A percentile compares a stretch with the other conserved stretches of the same genome.
Evolutionary conservation across 1,284 basidiomycete species (phyloP).

Genomic region (Leccinum subrobustum): DNA sequence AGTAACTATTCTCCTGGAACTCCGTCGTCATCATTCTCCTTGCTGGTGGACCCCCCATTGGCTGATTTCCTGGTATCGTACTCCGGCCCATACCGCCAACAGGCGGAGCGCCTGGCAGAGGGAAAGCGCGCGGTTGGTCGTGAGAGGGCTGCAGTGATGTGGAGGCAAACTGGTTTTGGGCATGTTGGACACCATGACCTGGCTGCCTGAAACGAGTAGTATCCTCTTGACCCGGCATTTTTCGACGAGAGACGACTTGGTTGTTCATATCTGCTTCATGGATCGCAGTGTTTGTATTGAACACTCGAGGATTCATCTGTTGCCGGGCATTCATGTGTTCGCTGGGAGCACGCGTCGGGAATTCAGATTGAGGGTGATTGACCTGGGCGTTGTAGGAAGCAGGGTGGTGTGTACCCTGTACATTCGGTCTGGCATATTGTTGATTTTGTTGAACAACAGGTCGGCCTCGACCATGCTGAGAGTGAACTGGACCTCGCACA

Average conservation of each 20-base stretch:
- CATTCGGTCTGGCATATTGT: conserved; percentile 41
- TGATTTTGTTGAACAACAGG: conserved; percentile 36
- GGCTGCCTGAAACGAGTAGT: conserved; percentile 36
- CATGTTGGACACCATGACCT: conserved; percentile 27
- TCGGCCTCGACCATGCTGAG: conserved; percentile 36
- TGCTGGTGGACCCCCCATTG: conserved; percentile 9
- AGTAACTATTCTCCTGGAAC: conserved; percentile 13
- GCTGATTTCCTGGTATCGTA: conserved; percentile 22
- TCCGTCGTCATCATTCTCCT: conserved; percentile 21
- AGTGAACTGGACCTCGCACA: conserved; percentile 41
- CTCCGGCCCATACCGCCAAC: conserved; percentile 18
- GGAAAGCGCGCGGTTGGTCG: conserved; percentile 47
- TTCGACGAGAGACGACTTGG: conserved; percentile 37
- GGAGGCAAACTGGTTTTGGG: conserved; percentile 40
- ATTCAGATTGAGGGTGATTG: conserved; percentile 33
- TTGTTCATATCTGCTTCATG: conserved; percentile 36
- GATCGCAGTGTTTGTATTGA: conserved; percentile 37
- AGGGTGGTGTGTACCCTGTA: conserved; percentile 30
- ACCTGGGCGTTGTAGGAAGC: conserved; percentile 43
- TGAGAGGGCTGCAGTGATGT: conserved; percentile 38
- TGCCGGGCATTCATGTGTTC: conserved; percentile 33
- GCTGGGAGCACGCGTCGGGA: conserved; percentile 42
- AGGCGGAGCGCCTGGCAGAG: conserved; percentile 36
- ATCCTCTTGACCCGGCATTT: conserved; percentile 47
- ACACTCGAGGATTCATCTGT: conserved; percentile 27